These are phyloP conservation scores for Candida ficus DNA, from an alignment of 805 yeast species.

Conservation along the genomic window DNA sequence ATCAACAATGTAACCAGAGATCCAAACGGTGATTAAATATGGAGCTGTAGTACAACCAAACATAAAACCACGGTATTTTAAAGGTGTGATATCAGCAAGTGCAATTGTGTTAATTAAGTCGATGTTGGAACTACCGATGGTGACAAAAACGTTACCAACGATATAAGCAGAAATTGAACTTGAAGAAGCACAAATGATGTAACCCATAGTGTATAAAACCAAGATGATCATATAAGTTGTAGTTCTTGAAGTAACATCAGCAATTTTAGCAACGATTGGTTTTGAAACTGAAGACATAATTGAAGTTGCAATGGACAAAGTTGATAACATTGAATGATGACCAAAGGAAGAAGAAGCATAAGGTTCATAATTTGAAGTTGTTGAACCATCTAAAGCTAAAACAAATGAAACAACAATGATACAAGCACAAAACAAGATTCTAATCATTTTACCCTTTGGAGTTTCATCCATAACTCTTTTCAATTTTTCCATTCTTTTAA, in stretches of 20 bases:
- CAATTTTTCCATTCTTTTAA: slow-evolving; percentile 19
- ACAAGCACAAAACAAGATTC: slow-evolving; percentile 14
- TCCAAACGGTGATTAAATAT: slow-evolving; percentile 37
- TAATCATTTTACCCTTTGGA: slow-evolving; percentile 12
- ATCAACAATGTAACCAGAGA: slow-evolving; percentile 35
- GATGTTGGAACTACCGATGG: slow-evolving; percentile 35
- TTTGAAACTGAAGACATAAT: slow-evolving; percentile 34
- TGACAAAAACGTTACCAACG: slow-evolving; percentile 32
- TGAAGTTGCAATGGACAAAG: slow-evolving; percentile 34
- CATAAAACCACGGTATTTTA: slow-evolving; percentile 34
- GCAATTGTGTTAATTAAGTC: slow-evolving; percentile 29
- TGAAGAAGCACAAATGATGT: slow-evolving; percentile 32
- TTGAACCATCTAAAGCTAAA: slow-evolving; percentile 27
- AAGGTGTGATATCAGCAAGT: slow-evolving; percentile 34
- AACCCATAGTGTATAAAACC: slow-evolving; percentile 31
- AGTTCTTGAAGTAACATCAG: slow-evolving; percentile 38
- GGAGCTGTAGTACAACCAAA: slow-evolving; percentile 34
- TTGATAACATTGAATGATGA: slow-evolving; percentile 35
- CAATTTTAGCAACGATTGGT: slow-evolving; percentile 36
- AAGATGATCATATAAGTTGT: slow-evolving; percentile 30
- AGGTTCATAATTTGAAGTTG: slow-evolving; percentile 31
- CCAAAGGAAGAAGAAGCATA: slow-evolving; percentile 36
- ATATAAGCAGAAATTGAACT: slow-evolving; percentile 31
- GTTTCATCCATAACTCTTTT: slow-evolving; percentile 18
- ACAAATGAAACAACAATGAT: slow-evolving; percentile 8